Conservation (phyloP, 306 rosid genomes). For the Castanea mollissima region DNA sequence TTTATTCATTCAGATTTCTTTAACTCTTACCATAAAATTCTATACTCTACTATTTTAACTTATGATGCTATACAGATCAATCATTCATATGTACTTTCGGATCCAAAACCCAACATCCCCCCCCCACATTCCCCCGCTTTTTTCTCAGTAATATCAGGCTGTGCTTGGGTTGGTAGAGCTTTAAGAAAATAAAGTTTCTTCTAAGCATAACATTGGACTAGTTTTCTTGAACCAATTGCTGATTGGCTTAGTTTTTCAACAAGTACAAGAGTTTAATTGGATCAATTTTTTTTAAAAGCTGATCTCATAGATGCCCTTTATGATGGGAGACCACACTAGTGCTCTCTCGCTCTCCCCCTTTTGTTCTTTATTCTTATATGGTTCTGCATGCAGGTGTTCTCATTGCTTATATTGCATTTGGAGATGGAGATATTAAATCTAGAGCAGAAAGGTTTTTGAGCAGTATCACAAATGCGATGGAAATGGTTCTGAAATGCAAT, state of each 20-base stretch:
- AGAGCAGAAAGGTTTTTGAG: constrained; percentile 94
- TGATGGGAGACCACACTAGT: background rate
- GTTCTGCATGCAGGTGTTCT: constrained; percentile 62
- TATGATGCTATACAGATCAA: background rate
- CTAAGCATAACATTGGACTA: background rate
- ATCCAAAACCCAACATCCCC: background rate
- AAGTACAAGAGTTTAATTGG: background rate
- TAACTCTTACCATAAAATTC: background rate
- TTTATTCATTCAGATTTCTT: background rate
- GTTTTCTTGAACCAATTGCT: background rate
- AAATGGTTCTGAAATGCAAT: constrained; percentile 83
- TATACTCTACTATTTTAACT: background rate
- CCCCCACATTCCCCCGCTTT: background rate
- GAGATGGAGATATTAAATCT: constrained; percentile 67
- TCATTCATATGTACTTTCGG: background rate
- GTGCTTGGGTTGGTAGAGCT: background rate
- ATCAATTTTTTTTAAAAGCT: background rate
- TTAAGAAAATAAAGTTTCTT: background rate
- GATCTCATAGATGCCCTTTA: background rate
- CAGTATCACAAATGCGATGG: constrained; percentile 93
- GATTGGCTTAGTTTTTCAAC: background rate
- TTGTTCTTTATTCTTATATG: constrained; percentile 15
- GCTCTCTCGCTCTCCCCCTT: background rate
- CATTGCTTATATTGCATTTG: constrained; percentile 81
- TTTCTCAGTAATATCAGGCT: background rate